These are phyloP conservation scores for Ligustrum vulgare DNA, from an alignment of 257 asterid species.

Conservation along the genomic window DNA sequence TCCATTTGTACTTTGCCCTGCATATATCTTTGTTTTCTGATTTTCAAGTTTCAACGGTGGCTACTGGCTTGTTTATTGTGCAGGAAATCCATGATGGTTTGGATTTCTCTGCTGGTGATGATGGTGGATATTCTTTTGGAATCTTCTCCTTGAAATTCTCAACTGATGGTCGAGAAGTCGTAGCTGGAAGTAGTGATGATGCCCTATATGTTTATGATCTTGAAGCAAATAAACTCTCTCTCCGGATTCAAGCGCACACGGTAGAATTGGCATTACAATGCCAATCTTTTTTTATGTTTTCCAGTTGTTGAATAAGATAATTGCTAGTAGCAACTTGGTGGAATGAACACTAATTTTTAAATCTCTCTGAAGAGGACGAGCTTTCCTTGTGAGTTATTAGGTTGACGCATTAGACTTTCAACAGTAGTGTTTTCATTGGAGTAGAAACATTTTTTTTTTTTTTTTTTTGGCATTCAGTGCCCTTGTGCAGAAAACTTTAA, in stretches of 20 bases:
- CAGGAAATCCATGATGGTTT: slow-evolving; percentile 86
- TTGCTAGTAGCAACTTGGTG: background rate
- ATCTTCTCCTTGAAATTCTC: slow-evolving; percentile 83
- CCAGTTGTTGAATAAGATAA: background rate
- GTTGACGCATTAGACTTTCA: background rate
- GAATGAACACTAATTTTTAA: background rate
- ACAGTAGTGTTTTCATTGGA: background rate
- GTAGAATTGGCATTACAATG: slow-evolving; percentile 33
- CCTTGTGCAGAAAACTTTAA: background rate
- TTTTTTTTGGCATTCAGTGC: background rate
- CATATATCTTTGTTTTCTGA: background rate
- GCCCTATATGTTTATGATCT: slow-evolving; percentile 86
- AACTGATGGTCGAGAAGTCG: slow-evolving; percentile 81
- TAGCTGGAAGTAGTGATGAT: slow-evolving; percentile 84
- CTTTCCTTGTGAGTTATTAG: background rate
- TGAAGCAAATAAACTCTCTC: slow-evolving; percentile 66
- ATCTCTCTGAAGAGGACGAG: background rate
- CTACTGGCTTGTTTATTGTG: slow-evolving; percentile 15
- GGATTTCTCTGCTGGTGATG: slow-evolving; percentile 56
- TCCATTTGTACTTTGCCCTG: background rate
- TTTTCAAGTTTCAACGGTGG: slow-evolving; percentile 5
- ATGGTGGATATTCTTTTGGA: slow-evolving; percentile 63
- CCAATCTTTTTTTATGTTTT: slow-evolving; percentile 1
- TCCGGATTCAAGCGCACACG: slow-evolving; percentile 69
- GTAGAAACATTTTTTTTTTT: background rate